Evolutionary conservation across 768 basidiomycete species (phyloP), one percentile per base, ranked within the genome.

Genomic region (Stropharia rugosoannulata): DNA sequence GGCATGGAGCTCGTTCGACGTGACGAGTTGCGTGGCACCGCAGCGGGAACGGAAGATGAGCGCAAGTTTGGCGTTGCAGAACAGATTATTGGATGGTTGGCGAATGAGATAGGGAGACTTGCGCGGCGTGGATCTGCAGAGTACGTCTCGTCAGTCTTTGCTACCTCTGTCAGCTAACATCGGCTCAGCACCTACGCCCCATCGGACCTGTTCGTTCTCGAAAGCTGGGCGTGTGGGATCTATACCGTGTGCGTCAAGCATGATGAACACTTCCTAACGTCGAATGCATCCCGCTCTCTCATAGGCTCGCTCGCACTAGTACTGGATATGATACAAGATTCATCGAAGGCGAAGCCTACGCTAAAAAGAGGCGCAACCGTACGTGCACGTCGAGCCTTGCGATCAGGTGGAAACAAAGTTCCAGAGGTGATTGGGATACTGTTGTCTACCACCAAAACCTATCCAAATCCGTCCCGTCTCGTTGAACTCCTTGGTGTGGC

Each of bases 51-150:
- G 19, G 62, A 62, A 8, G 74, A 73, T 27, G 78, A 79, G 56
- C 70, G 67, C 16, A 82, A 78, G 59, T 65, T 85, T 13, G 87
- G 87, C 35, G 79, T 90, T 3, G 68, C 82, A 16, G 87, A 91
- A 62, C 81, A 87, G 62, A 80, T 94, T 13, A 68, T 93, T 36
- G 89, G 81, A 41, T 95, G 92, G 91, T 72, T 92, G 7, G 76
- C 81, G 5, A 76, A 77, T 43, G 91, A 96, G 66, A 83, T 84
- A 1, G 76, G 77, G 4, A 80, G 76, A 44, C 74, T 87, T 16
- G 71, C 81, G 2, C 86, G 82, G 62, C 75, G 76, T 36, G 72
- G 77, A 7, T 71, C 75, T 25, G 69, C 83, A 60, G 83, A 81
- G 90, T 91, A 57, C 62, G 82, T 70, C 41, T 27, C 38, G 19